These are phyloP conservation scores for Cercospora nicotianae DNA, from an alignment of 2,329 filamentous ascomycete genomes.

Conservation along the genomic window DNA sequence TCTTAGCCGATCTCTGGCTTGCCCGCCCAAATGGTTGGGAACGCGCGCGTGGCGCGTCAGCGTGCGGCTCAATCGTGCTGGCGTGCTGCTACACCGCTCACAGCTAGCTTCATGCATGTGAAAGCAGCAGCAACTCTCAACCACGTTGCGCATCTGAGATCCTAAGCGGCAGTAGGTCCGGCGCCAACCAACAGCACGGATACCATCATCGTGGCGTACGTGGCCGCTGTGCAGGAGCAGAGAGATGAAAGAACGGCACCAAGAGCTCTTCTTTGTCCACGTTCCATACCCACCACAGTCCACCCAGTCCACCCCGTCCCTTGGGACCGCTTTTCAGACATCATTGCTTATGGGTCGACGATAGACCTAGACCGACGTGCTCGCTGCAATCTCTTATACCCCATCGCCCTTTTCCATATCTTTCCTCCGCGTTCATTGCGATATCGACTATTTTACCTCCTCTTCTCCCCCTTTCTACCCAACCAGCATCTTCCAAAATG, in stretches of 20 bases:
- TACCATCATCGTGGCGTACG: slow-evolving; percentile 9
- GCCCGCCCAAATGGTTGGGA: slow-evolving; percentile 10
- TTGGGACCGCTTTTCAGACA: slow-evolving; percentile 11
- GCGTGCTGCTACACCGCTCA: slow-evolving; percentile 13
- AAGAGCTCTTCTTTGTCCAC: slow-evolving; percentile 2
- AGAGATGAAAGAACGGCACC: neutral
- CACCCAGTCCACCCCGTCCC: neutral
- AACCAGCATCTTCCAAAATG: slow-evolving; percentile 29
- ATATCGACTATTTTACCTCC: neutral
- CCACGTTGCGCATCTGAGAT: slow-evolving; percentile 7
- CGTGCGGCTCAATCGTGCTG: slow-evolving; percentile 3
- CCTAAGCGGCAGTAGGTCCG: neutral
- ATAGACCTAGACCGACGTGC: neutral
- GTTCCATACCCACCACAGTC: neutral
- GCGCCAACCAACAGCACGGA: neutral
- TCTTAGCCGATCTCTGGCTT: neutral
- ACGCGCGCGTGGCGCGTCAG: slow-evolving; percentile 9
- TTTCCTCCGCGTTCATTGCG: neutral
- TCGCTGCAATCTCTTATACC: neutral
- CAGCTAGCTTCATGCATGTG: slow-evolving; percentile 10
- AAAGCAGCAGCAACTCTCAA: slow-evolving; percentile 10
- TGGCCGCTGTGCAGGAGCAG: neutral
- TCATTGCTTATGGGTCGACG: neutral
- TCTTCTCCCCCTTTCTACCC: neutral
- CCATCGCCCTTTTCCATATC: neutral